Base-by-base conservation (phyloP, 2,329 filamentous ascomycete species). In the Aspergillus sp. region DNA sequence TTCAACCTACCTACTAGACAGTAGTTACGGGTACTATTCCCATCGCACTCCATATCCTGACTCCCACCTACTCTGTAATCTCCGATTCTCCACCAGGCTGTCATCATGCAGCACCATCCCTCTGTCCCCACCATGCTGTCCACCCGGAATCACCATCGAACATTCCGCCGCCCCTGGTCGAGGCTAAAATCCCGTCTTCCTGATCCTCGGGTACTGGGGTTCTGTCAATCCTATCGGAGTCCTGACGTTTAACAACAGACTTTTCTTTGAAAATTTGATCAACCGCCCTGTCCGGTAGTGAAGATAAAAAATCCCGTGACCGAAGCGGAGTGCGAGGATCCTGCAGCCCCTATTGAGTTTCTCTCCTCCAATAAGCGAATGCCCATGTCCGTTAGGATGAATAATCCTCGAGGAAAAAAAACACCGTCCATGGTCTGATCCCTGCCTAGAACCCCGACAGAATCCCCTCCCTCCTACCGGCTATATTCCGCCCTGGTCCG, bases 91-190 rank as follows among this genome's bases (percentile, higher is more conserved):
- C 50, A 42, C 7, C 40, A 31, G 36, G 16, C 29, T 47, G 34
- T 41, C 34, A 41, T 34, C 32, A 6, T 47, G 45, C 45, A 23
- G 34, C 46, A 41, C 29, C 16, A 47, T 47, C 23, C 38, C 46
- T 32, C 50, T 42, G 52, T 45, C 43, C 41, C 47, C 44, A 19
- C 38, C 50, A 32, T 45, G 47, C 29, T 49, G 42, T 48, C 58
- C 47, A 53, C 57, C 47, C 57, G 60, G 58, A 59, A 59, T 48
- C 45, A 45, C 44, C 20, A 56, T 54, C 43, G 57, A 58, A 56
- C 50, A 56, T 61, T 59, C 60, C 57, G 58, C 57, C 57, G 53
- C 48, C 42, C 52, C 47, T 49, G 45, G 9, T 38, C 25, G 6
- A 50, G 40, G 31, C 60, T 59, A 62, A 52, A 54, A 49, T 45